Evolutionary conservation across 768 basidiomycete genomes (phyloP), one percentile per base, ranked within the genome.

Genomic region (Amanita phalloides): DNA sequence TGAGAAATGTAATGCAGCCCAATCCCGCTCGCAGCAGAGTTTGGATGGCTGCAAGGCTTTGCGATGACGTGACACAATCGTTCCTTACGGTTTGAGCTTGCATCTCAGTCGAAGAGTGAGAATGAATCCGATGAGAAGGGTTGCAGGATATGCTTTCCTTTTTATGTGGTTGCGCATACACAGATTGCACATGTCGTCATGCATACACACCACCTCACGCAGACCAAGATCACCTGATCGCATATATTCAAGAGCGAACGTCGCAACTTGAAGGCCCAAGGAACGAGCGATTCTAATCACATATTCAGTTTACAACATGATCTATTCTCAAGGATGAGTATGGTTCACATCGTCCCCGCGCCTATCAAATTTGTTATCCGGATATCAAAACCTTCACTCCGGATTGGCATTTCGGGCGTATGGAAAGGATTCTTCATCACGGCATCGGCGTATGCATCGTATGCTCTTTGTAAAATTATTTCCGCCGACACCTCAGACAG

Each of bases 391-490:
- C 79, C 81, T 58, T 92, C 90, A 41, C 76, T 91, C 44, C 96
- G 81, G 57, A 98, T 93, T 2, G 96, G 96, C 95, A 98, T 99
- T 65, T 98, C 96, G n/a, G 88, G 89, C 4, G 92, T 95, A 66
- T 98, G 92, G 68, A 99, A 99, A 0, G 96, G 96, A 62, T 97
- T 97, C 74, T 98, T 97, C 90, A 97, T 95, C 50, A 93, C 93
- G 1, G 88, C 82, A 62, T 98, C 96, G 0, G 94, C 78, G 64
- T 97, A 99, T 17, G 79, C 81, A 64, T 97, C 92, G 66, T 98
- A 98, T 44, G 92, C 83, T 64, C 83, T 89, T 60, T 86, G 84
- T 37, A 99, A 71, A 20, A 86, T 71, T 3, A 77, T 60, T 47
- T 78, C 90, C 32, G 87, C 81, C 1, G 77, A 77, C 6, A 79